Conservation (phyloP, 768 basidiomycete species). For the Tulasnella sp. region DNA sequence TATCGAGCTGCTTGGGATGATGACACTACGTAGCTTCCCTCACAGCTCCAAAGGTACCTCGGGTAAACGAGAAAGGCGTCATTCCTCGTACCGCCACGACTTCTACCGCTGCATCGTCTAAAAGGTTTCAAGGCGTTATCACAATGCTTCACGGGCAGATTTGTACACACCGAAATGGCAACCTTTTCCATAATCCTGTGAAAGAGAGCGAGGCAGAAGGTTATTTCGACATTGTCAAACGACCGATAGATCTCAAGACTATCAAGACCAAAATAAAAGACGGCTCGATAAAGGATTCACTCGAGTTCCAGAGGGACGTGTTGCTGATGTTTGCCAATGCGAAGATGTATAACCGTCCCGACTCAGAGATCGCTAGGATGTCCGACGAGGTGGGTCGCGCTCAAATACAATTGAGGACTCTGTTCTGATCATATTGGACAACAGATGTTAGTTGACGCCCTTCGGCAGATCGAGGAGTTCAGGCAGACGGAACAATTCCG, state of each 20-base stretch:
- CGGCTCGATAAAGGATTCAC: conserved; percentile 66
- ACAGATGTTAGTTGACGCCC: conserved; percentile 72
- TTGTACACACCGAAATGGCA: conserved; percentile 77
- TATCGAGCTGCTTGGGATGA: background rate
- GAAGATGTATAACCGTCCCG: conserved; percentile 90
- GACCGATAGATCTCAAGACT: conserved; percentile 94
- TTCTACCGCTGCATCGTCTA: conserved; percentile 29
- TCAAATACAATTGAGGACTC: background rate
- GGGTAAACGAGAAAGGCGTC: background rate
- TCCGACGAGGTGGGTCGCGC: conserved; percentile 68
- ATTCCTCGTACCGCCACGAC: conserved; percentile 12
- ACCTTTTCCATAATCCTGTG: conserved; percentile 86
- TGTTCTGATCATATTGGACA: background rate
- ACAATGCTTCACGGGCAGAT: conserved; percentile 74
- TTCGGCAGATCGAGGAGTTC: conserved; percentile 56
- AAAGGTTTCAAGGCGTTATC: conserved; percentile 75
- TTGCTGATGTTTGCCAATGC: conserved; percentile 95
- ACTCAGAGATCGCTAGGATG: conserved; percentile 80
- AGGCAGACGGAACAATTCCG: conserved; percentile 64
- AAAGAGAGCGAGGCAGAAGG: conserved; percentile 82
- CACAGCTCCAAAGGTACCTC: background rate
- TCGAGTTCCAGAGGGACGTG: conserved; percentile 85
- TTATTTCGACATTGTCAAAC: conserved; percentile 84
- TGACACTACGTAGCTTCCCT: background rate
- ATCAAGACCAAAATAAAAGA: conserved; percentile 82